Base-by-base conservation (phyloP, 2,329 filamentous ascomycete species). In the Spiromastix sp. region DNA sequence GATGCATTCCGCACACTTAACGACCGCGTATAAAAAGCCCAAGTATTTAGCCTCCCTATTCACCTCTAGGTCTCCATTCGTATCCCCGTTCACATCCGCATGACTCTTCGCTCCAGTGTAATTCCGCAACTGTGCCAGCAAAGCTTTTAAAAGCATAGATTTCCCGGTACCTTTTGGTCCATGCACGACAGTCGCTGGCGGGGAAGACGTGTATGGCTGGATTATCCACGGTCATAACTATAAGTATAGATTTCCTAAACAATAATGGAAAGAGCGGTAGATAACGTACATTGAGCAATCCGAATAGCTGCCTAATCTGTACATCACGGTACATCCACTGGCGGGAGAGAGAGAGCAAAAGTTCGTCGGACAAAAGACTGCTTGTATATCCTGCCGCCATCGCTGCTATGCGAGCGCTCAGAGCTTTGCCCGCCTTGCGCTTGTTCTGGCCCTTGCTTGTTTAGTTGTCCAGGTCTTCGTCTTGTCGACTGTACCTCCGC, bases 111-210 rank as follows among this genome's bases (percentile, higher is more conserved):
- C 24, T 19, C n/a, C 49, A 22, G 79, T 47, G n/a, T 69, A 66
- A 28, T 65, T 64, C 3, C 70, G 66, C 5, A 81, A 70, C 20
- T 74, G 68, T 8, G 68, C 70, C 12, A 93, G 70, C 11, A 85
- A 70, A 3, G 70, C 67, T 38, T 68, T 67, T 3, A 80, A 67
- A 33, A 94, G 71, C 31, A 74, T 73, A 20, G 77, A 84, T 63
- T 96, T 96, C 26, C 86, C 89, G 0, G 87, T 93, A 2, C 85
- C 81, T 50, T 87, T 79, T 19, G 86, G 75, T 33, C 91, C 91
- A 56, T 96, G 79, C 32, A 93, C 59, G 15, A 95, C 77, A 8
- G 95, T 57, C 41, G 83, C 82, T 8, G 76, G 67, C 38, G 81
- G 82, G 38, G 75, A 79, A 19, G 83, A 79, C n/a, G 79, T 43